Conservation (phyloP, 352 stramenopile genomes). For the Lagenidium giganteum region DNA sequence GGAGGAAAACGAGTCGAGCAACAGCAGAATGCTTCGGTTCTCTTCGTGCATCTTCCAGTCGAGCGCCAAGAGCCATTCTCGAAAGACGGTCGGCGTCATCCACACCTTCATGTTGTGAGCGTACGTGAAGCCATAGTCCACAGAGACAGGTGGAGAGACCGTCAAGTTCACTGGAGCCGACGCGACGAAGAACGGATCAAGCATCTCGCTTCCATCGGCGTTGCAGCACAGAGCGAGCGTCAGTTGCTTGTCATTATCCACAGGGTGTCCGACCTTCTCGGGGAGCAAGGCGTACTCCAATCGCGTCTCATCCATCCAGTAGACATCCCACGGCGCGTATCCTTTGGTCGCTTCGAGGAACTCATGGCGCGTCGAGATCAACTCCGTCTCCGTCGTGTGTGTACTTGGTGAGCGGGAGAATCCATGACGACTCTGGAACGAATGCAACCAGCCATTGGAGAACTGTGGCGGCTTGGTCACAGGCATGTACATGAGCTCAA, state of each 20-base stretch:
- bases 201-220: slow-evolving; percentile 54
- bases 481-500: slow-evolving; percentile 51
- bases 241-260: slow-evolving; percentile 20
- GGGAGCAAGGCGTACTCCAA: slow-evolving; percentile 38
- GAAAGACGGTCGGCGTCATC: slow-evolving; percentile 70
- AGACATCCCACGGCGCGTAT: slow-evolving; percentile 52
- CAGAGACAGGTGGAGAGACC: not conserved
- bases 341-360: slow-evolving; percentile 38
- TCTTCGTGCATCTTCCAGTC: slow-evolving; percentile 77
- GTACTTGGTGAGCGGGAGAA: slow-evolving; percentile 38
- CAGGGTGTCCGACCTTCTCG: not conserved
- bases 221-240: slow-evolving; percentile 67
- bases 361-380: slow-evolving; percentile 42
- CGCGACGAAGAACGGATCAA: slow-evolving; percentile 55
- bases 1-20: slow-evolving; percentile 53
- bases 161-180: not conserved
- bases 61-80: slow-evolving; percentile 69
- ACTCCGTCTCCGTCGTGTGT: slow-evolving; percentile 19
- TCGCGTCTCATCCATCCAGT: slow-evolving; percentile 71
- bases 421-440: slow-evolving; percentile 70
- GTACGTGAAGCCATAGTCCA: slow-evolving; percentile 48
- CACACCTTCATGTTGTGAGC: slow-evolving; percentile 65
- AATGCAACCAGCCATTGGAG: slow-evolving; percentile 86
- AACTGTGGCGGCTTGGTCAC: slow-evolving; percentile 56
- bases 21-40: slow-evolving; percentile 61